These are phyloP conservation scores for Plasmodium gallinaceum DNA, from an alignment of 169 alveolate species.

Conservation along the genomic window DNA sequence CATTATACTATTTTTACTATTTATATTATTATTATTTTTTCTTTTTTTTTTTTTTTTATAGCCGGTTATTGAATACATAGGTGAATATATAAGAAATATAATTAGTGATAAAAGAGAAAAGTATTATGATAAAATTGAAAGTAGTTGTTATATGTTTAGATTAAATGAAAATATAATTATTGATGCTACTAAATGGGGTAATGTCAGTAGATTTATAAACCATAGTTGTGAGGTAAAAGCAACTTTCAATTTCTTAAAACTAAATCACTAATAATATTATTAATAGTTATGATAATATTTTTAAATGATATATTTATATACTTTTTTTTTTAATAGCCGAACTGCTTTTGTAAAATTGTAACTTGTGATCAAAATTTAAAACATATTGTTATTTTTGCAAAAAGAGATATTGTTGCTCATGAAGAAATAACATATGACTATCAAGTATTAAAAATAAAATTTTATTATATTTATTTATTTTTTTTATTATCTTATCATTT, in stretches of 20 bases:
- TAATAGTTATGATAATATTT: too few species aligned
- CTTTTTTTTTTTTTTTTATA: background rate
- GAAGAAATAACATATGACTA: conserved; percentile 98
- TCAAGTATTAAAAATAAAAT: conserved; percentile 79
- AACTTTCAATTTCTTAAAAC: too few species aligned
- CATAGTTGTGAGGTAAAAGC: conserved; percentile 95
- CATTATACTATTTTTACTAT: too few species aligned
- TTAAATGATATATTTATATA: background rate
- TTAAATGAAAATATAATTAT: conserved; percentile 94
- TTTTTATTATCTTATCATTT: too few species aligned
- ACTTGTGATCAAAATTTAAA: conserved; percentile 91
- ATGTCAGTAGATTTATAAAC: conserved; percentile 96
- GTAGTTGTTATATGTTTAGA: conserved; percentile 91
- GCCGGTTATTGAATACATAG: conserved; percentile 96
- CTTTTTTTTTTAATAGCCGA: conserved; percentile 82
- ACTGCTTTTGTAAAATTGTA: conserved; percentile 90
- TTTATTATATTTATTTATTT: background rate
- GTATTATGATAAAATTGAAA: conserved; percentile 82
- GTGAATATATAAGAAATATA: conserved; percentile 90
- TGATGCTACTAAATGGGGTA: conserved; percentile 97
- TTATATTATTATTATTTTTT: background rate
- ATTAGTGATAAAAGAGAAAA: conserved; percentile 85
- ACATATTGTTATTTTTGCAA: conserved; percentile 96
- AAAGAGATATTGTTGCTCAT: conserved; percentile 92
- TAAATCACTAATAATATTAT: too few species aligned